These are phyloP conservation scores for Fusarium equiseti DNA, from an alignment of 2,329 filamentous ascomycete species.

Conservation along the genomic window DNA sequence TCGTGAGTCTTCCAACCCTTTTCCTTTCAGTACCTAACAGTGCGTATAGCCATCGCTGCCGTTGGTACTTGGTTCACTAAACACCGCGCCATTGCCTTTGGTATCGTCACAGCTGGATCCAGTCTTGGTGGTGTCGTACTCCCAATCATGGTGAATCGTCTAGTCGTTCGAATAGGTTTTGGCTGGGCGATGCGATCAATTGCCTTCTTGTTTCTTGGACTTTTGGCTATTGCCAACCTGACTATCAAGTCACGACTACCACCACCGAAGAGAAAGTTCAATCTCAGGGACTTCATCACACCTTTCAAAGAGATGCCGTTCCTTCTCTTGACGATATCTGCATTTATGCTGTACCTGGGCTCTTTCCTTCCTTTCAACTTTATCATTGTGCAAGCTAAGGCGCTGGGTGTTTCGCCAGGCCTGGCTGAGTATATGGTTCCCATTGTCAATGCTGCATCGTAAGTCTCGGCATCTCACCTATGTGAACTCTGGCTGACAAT, in stretches of 20 bases:
- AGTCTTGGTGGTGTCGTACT: slow-evolving; percentile 56
- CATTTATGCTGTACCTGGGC: slow-evolving; percentile 50
- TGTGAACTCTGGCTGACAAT: background rate
- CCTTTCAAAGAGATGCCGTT: slow-evolving; percentile 23
- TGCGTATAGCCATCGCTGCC: background rate
- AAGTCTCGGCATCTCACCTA: background rate
- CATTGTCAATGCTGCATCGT: slow-evolving; percentile 54
- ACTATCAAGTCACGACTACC: slow-evolving; percentile 48
- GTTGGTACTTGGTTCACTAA: slow-evolving; percentile 50
- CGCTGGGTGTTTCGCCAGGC: slow-evolving; percentile 45
- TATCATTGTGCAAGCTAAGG: slow-evolving; percentile 50
- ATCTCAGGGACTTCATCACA: background rate
- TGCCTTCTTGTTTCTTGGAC: slow-evolving; percentile 54
- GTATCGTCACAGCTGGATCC: slow-evolving; percentile 53
- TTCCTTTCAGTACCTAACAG: too few relatives aligned
- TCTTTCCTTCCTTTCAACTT: slow-evolving; percentile 56
- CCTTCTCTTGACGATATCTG: slow-evolving; percentile 35
- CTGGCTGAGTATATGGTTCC: slow-evolving; percentile 54
- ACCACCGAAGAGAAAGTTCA: slow-evolving; percentile 9
- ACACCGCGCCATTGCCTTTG: slow-evolving; percentile 53
- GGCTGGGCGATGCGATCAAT: slow-evolving; percentile 56
- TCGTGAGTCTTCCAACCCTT: slow-evolving; percentile 11
- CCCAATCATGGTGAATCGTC: slow-evolving; percentile 55
- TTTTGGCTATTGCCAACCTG: slow-evolving; percentile 51
- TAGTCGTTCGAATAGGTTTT: slow-evolving; percentile 53